Evolutionary conservation across 2,329 filamentous ascomycete species (phyloP).

Genomic region (Bipolaris victoriae): DNA sequence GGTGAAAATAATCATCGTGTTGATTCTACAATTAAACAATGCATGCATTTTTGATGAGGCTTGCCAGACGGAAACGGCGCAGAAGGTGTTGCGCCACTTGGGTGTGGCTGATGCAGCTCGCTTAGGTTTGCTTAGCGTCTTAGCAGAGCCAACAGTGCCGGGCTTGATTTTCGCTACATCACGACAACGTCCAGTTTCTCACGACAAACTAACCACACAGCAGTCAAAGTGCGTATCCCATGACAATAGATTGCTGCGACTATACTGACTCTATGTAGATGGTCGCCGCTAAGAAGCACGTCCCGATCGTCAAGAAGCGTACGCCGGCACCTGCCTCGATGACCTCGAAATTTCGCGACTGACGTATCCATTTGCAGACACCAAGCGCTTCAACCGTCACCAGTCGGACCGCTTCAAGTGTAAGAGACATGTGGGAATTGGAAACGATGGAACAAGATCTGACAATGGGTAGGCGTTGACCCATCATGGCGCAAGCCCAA

Average conservation of each 20-base stretch:
- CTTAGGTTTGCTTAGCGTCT: constrained; percentile 32
- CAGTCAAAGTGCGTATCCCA: constrained; percentile 47
- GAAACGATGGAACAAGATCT: constrained; percentile 24
- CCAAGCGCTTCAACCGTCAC: constrained; percentile 94
- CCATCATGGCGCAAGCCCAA: constrained; percentile 98
- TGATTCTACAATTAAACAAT: background rate
- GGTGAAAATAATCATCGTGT: no score
- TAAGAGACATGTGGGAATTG: constrained; percentile 31
- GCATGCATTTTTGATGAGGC: background rate
- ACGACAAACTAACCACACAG: constrained; percentile 43
- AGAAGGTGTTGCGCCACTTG: constrained; percentile 15
- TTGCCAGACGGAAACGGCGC: background rate
- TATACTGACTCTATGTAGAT: constrained; percentile 65
- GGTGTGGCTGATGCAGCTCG: constrained; percentile 26
- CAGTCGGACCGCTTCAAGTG: constrained; percentile 97
- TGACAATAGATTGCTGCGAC: constrained; percentile 8
- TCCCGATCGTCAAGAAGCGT: constrained; percentile 99
- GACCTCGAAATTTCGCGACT: constrained; percentile 40
- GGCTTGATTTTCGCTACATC: constrained; percentile 21
- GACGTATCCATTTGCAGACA: constrained; percentile 65
- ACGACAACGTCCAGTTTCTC: constrained; percentile 23
- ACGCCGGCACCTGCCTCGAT: constrained; percentile 59
- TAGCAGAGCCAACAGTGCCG: constrained; percentile 28
- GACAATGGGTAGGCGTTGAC: constrained; percentile 62
- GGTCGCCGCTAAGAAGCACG: constrained; percentile 99